Conservation (phyloP, 1,284 basidiomycete species). For the Sanghuangporus baumii region DNA sequence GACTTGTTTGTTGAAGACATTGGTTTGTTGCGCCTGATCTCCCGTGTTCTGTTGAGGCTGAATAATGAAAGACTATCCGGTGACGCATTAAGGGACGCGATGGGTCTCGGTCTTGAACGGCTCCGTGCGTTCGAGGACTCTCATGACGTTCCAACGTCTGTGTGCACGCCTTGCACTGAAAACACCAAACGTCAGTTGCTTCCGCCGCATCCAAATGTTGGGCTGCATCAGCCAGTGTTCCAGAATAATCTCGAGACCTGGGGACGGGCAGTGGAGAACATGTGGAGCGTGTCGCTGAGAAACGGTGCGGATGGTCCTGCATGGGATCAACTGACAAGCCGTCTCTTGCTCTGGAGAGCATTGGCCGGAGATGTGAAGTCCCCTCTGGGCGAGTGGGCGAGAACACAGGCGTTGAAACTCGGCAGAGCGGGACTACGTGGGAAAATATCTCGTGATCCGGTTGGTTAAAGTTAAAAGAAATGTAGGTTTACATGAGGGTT, state of each 20-base stretch:
- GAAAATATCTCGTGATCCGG: background rate
- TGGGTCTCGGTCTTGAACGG: constrained; percentile 21
- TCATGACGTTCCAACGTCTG: constrained; percentile 12
- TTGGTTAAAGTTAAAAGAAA: too few species aligned
- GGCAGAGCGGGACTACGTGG: background rate
- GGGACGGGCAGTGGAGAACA: constrained; percentile 46
- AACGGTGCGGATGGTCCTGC: constrained; percentile 27
- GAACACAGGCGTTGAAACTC: constrained; percentile 23
- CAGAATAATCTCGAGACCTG: constrained; percentile 31
- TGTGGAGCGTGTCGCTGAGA: constrained; percentile 55
- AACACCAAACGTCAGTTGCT: background rate
- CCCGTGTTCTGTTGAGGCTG: constrained; percentile 15
- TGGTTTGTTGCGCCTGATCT: constrained; percentile 6
- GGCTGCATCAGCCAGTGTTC: constrained; percentile 31
- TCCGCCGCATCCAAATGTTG: constrained; percentile 36
- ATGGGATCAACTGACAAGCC: constrained; percentile 49
- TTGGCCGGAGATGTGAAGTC: constrained; percentile 32
- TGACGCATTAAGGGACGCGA: background rate
- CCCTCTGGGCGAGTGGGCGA: constrained; percentile 44
- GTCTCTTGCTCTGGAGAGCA: constrained; percentile 51
- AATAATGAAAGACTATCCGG: constrained; percentile 20
- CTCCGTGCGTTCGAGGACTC: constrained; percentile 35
- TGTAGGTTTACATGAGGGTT: too few species aligned
- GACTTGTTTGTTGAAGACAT: constrained; percentile 7
- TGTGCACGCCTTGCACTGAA: background rate